phyloP scores from a whole-genome alignment of 164 flowering plant genomes.

The Malania oleifera region DNA sequence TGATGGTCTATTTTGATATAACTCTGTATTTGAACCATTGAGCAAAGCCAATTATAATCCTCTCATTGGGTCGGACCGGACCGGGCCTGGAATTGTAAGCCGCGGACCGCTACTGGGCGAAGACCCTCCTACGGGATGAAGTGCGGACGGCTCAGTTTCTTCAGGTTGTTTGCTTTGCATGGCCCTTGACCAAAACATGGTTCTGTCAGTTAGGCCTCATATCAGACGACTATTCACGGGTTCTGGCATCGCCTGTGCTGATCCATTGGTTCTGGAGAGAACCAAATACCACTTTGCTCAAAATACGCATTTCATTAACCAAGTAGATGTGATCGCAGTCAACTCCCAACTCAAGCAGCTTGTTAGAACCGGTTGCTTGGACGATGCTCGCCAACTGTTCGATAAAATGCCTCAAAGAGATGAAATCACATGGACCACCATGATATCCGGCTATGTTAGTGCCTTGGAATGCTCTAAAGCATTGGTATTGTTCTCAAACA shows the following conservation, averaged over 20 bases:
- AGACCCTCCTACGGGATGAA: no score
- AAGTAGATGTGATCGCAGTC: conserved; percentile 24
- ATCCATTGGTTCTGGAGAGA: conserved; percentile 4
- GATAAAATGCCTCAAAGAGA: conserved; percentile 68
- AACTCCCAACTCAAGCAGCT: conserved; percentile 40
- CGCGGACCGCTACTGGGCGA: no score
- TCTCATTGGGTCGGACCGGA: no score
- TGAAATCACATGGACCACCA: conserved; percentile 65
- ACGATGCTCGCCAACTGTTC: conserved; percentile 62
- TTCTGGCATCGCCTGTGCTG: conserved; percentile 16
- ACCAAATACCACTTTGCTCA: not conserved
- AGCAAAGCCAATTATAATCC: no score
- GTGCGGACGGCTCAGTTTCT: no score
- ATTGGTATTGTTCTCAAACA: conserved; percentile 41
- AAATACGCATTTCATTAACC: conserved; percentile 11
- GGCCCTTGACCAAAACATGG: no score
- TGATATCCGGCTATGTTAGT: conserved; percentile 64
- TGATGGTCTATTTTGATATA: no score
- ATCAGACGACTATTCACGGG: conserved; percentile 23
- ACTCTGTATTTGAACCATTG: no score
- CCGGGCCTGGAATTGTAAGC: no score
- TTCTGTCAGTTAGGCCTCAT: conserved; percentile 19
- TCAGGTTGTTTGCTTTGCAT: not conserved
- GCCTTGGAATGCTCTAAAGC: conserved; percentile 42
- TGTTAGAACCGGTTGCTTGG: conserved; percentile 36